Percentiles rank a stretch among this genome's conserved stretches.
phyloP scores from a whole-genome alignment of 1,284 basidiomycete species.

The Singerocomus rubriflavus region DNA sequence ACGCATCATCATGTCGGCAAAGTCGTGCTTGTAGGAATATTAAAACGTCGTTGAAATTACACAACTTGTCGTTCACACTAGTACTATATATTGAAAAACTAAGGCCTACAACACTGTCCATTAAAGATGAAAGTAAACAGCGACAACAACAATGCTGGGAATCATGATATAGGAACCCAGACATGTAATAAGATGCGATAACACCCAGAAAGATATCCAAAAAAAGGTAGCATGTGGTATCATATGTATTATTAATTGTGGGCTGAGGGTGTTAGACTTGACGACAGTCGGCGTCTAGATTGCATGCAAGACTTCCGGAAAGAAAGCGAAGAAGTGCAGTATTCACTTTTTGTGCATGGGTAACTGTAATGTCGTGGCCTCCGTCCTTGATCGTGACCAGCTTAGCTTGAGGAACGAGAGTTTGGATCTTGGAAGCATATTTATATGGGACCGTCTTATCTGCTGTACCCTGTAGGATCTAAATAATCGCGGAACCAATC shows the following conservation, averaged over 20 bases:
- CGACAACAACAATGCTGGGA: constrained; percentile 11
- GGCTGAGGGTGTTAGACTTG: neutral
- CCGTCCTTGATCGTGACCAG: constrained; percentile 58
- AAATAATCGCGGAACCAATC: neutral
- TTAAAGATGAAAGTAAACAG: constrained; percentile 1
- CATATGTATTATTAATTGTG: constrained; percentile 1
- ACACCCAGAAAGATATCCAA: constrained; percentile 6
- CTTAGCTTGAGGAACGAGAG: constrained; percentile 50
- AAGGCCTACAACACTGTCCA: constrained; percentile 12
- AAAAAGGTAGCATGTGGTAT: constrained; percentile 8
- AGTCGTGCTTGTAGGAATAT: too few species aligned
- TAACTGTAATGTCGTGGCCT: constrained; percentile 62
- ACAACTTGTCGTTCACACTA: too few species aligned
- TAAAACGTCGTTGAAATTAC: too few species aligned
- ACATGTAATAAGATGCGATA: neutral
- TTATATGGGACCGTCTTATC: constrained; percentile 63
- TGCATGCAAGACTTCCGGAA: constrained; percentile 7
- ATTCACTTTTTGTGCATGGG: constrained; percentile 47
- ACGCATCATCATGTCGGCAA: too few species aligned
- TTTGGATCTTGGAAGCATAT: constrained; percentile 52
- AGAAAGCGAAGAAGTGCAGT: constrained; percentile 41
- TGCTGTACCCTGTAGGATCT: constrained; percentile 53
- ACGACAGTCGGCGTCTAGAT: neutral
- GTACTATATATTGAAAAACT: neutral
- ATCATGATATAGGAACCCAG: constrained; percentile 6